phyloP scores from a whole-genome alignment of 805 yeast genomes.

The Ascoidea asiatica region DNA sequence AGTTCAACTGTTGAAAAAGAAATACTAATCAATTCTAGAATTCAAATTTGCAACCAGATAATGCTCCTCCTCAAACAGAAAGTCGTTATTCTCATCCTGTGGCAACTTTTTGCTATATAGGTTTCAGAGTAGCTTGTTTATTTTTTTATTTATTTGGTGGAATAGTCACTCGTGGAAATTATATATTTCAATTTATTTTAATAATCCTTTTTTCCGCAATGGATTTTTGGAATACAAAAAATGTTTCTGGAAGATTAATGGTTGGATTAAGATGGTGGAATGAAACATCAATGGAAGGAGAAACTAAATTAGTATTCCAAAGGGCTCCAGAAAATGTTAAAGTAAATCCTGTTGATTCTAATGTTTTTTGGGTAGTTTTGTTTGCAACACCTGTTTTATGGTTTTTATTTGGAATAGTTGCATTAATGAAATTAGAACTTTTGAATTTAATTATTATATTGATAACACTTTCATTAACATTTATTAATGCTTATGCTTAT shows the following conservation, averaged over 20 bases:
- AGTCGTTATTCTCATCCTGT: constrained; percentile 78
- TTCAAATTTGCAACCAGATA: too few relatives aligned
- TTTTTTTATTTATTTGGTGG: constrained; percentile 55
- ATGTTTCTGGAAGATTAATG: constrained; percentile 75
- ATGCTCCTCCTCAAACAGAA: too few relatives aligned
- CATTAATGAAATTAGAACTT: constrained; percentile 66
- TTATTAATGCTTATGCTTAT: constrained; percentile 81
- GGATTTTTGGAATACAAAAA: constrained; percentile 90
- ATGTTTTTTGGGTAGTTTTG: constrained; percentile 71
- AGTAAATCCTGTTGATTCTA: constrained; percentile 86
- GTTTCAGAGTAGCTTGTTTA: constrained; percentile 40
- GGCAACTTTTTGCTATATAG: constrained; percentile 54
- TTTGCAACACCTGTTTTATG: constrained; percentile 69
- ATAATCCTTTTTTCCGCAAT: constrained; percentile 68
- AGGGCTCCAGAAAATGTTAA: constrained; percentile 59
- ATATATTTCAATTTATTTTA: constrained; percentile 65
- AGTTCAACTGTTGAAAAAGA: too few relatives aligned
- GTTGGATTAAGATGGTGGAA: constrained; percentile 98
- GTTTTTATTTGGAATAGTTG: constrained; percentile 62
- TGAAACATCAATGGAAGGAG: constrained; percentile 53
- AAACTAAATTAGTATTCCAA: constrained; percentile 78
- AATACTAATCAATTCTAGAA: too few relatives aligned
- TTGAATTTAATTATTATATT: constrained; percentile 47
- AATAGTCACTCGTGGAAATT: constrained; percentile 46
- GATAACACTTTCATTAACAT: constrained; percentile 58